Evolutionary conservation across 2,329 filamentous ascomycete genomes (phyloP).

Genomic region (Hypomyces perniciosus): DNA sequence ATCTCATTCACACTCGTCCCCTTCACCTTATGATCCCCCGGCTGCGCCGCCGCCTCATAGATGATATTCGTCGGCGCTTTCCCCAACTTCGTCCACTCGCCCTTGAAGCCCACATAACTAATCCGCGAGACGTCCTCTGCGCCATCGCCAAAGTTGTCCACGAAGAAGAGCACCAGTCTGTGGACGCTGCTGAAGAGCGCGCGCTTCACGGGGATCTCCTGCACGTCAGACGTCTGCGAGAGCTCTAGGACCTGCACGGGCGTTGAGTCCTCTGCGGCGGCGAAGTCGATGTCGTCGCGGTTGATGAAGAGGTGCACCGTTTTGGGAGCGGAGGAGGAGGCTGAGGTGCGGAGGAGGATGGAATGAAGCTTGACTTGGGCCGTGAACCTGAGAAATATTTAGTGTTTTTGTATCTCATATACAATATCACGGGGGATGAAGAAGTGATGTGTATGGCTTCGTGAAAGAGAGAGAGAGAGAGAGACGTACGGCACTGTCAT

Average conservation of each 20-base stretch:
- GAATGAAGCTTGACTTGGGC: conserved; percentile 90
- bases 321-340: conserved; percentile 63
- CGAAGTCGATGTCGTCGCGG: conserved; percentile 80
- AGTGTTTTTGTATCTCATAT: background rate
- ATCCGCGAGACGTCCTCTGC: conserved; percentile 76
- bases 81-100: conserved; percentile 84
- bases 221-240: conserved; percentile 70
- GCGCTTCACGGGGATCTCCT: conserved; percentile 84
- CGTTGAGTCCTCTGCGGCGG: conserved; percentile 59
- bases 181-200: conserved; percentile 84
- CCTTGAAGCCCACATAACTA: conserved; percentile 85
- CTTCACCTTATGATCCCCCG: conserved; percentile 71
- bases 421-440: background rate
- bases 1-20: conserved; percentile 49
- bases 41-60: conserved; percentile 92
- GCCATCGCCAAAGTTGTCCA: conserved; percentile 79
- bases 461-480: background rate
- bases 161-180: conserved; percentile 77
- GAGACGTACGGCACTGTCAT: conserved; percentile 76
- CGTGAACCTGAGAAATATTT: conserved; percentile 61
- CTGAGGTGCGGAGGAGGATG: conserved; percentile 75
- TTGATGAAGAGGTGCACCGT: conserved; percentile 88
- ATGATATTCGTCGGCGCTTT: conserved; percentile 68
- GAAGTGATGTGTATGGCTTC: background rate
- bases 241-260: conserved; percentile 74